Evolutionary conservation across 768 basidiomycete genomes (phyloP).

Genomic region (Psilocybe azurescens): DNA sequence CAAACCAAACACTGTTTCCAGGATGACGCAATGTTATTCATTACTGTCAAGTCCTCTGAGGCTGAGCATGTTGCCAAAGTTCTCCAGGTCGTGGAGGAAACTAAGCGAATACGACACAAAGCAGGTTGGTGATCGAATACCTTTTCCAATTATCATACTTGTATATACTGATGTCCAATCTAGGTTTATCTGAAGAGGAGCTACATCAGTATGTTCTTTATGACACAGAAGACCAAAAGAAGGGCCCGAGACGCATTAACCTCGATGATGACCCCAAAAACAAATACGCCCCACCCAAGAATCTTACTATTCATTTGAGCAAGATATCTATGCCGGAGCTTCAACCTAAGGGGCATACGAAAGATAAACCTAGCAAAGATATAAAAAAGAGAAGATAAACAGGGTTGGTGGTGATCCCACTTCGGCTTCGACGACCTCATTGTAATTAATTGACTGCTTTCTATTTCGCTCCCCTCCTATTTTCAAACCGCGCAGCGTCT

Average conservation of each 20-base stretch:
- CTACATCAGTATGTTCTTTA: conserved; percentile 81
- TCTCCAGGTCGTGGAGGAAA: conserved; percentile 79
- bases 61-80: conserved; percentile 76
- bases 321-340: conserved; percentile 90
- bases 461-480: conserved; percentile 1
- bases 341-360: conserved; percentile 50
- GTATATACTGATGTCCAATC: background rate
- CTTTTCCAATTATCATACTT: conserved; percentile 6
- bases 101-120: conserved; percentile 78
- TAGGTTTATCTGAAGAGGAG: conserved; percentile 57
- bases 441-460: conserved; percentile 21
- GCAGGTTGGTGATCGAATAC: conserved; percentile 49
- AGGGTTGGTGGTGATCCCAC: conserved; percentile 41
- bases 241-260: conserved; percentile 71
- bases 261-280: conserved; percentile 63
- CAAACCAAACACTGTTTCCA: background rate
- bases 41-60: conserved; percentile 70
- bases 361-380: conserved; percentile 35
- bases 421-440: conserved; percentile 14
- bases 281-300: conserved; percentile 70
- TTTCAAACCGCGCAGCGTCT: conserved; percentile 8
- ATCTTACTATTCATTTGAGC: conserved; percentile 76
- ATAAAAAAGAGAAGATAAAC: conserved; percentile 46
- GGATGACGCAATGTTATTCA: conserved; percentile 85
- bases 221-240: conserved; percentile 52